Evolutionary conservation across 495 filamentous ascomycete species (phyloP), one percentile per base, ranked within the genome.

Genomic region (Xylona heveae): DNA sequence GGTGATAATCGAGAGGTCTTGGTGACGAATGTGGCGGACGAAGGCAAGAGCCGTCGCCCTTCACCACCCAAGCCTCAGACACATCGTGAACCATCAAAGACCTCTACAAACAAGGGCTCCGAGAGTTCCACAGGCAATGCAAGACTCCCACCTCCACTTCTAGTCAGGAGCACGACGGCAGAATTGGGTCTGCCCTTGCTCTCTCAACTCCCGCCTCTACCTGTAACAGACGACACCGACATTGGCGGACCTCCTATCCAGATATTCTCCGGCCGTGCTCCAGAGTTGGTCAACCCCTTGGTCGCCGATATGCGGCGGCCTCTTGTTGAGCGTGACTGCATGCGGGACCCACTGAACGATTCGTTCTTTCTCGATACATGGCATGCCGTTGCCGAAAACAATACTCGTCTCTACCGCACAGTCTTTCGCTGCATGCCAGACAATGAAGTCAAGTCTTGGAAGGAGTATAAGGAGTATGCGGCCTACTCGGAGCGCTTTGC

Each of bases 361-460:
- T 50, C 57, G 2, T 95, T 94, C 54, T 85, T 75, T 45, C 65
- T 82, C 27, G 80, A 91, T 39, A 72, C 74, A 1, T 97, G 88
- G 88, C 70, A 71, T 38, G 55, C 66, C n/a, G 69, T 83, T 26
- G 88, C 88, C 5, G 74, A 78, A 30, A 94, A 94, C 52, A 97
- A 97, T 48, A 94, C 88, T 4, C 77, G 79, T 38, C 64, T 97
- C 20, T 97, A 73, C 55, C 73, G 90, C 16, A 69, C 75, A 34
- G 90, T 97, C 8, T 97, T 97, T 59, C 72, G 90, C 28, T 92
- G 82, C 51, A 85, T 85, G 78, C 88, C 88, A 1, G 88, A 97
- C 46, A 91, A 68, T 34, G 81, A 94, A 42, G 90, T 90, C 39
- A 77, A 73, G 39, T 79, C 69, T 31, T 97, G 90, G 90, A 74